Evolutionary conservation across 73 alveolate genomes (phyloP).

Genomic region (Tetrahymena elliotti): DNA sequence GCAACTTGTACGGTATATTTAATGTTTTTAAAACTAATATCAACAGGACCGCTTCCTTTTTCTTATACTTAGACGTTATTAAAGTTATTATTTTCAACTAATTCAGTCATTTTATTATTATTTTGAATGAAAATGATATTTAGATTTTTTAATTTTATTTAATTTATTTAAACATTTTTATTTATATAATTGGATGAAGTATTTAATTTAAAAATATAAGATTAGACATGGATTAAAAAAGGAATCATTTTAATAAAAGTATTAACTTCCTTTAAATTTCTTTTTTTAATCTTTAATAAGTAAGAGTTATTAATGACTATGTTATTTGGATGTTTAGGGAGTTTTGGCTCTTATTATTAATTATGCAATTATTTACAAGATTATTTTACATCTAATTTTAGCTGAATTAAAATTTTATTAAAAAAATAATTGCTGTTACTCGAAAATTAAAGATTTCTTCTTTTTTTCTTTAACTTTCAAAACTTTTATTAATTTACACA

Average conservation of each 20-base stretch:
- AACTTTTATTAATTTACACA: background rate
- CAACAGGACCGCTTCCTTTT: slow-evolving; percentile 10
- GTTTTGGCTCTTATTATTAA: background rate
- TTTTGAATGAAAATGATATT: background rate
- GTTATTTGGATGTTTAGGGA: background rate
- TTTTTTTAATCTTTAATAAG: background rate
- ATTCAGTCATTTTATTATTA: background rate
- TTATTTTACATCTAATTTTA: background rate
- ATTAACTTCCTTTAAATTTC: background rate
- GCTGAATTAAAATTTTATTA: background rate
- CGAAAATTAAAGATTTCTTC: background rate
- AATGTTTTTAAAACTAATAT: slow-evolving; percentile 16
- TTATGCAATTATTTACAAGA: background rate
- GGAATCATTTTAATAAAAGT: no score
- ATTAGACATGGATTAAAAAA: no score
- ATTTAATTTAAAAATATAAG: no score
- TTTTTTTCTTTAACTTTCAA: background rate
- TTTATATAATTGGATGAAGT: background rate
- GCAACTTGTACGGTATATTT: slow-evolving; percentile 1
- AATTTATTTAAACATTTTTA: background rate
- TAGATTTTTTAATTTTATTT: no score
- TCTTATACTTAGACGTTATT: background rate
- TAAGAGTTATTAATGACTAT: background rate
- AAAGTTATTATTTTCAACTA: background rate
- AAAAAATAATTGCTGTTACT: background rate